Evolutionary conservation across 305 asterid species (phyloP).

Genomic region (Fraxinus sp.): DNA sequence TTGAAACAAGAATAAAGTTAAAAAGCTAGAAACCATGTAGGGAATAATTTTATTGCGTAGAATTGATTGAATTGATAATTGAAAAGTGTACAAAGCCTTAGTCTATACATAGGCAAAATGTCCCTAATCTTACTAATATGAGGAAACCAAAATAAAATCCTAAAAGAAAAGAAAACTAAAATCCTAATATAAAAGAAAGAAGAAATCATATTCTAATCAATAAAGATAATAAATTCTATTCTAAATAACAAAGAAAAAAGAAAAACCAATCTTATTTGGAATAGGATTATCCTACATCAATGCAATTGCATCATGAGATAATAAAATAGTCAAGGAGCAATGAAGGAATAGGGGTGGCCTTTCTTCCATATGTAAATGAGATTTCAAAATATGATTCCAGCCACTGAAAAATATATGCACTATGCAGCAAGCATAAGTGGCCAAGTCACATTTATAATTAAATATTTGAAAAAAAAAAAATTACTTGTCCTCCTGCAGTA

Average conservation of each 20-base stretch:
- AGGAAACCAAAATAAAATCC: not conserved
- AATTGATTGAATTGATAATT: not conserved
- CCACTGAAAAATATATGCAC: not conserved
- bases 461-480: slow-evolving; percentile 20
- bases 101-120: not conserved
- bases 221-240: not conserved
- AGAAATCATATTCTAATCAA: not conserved
- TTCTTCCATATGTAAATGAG: slow-evolving; percentile 19
- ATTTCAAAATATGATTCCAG: slow-evolving; percentile 19
- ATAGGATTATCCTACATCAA: not conserved
- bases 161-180: too few species aligned
- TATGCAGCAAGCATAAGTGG: not conserved
- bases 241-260: not conserved
- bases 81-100: not conserved
- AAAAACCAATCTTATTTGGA: not conserved
- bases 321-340: slow-evolving; percentile 14
- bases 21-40: not conserved
- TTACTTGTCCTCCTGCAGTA: slow-evolving; percentile 82
- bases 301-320: slow-evolving; percentile 1
- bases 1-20: not conserved
- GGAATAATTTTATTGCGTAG: not conserved
- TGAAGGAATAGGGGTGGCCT: not conserved
- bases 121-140: too few species aligned
- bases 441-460: not conserved
- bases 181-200: too few species aligned